A percentile compares a stretch with the other conserved stretches of the same genome.
phyloP scores from a whole-genome alignment of 2,329 filamentous ascomycete species.

The Tolypocladium nubicola region DNA sequence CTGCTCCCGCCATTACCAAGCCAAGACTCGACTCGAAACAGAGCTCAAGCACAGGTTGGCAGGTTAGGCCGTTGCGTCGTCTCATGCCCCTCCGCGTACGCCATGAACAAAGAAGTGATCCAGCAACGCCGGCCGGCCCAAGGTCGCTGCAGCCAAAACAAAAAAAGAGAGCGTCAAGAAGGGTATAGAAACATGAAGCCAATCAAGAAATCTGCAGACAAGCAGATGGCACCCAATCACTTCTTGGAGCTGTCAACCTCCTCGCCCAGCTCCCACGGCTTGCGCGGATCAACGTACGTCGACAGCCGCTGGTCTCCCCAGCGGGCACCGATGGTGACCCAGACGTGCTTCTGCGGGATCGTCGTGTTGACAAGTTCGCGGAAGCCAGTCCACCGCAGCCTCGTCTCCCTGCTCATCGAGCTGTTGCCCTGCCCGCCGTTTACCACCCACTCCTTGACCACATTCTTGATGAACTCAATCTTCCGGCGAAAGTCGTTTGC shows the following conservation, averaged over 20 bases:
- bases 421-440: constrained; percentile 62
- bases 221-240: constrained; percentile 8
- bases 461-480: constrained; percentile 58
- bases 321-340: constrained; percentile 57
- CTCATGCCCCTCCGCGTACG: constrained; percentile 5
- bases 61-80: constrained; percentile 2
- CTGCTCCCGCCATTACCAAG: not conserved
- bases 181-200: constrained; percentile 2
- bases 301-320: constrained; percentile 46
- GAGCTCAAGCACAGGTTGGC: not conserved
- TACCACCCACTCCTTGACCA: constrained; percentile 60
- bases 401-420: constrained; percentile 41
- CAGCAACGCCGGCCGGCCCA: constrained; percentile 5
- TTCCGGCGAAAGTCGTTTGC: constrained; percentile 67
- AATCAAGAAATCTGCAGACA: constrained; percentile 9
- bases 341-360: constrained; percentile 51
- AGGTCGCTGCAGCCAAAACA: constrained; percentile 3
- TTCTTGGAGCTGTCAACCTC: constrained; percentile 34
- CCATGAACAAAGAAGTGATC: constrained; percentile 5
- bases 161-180: not conserved
- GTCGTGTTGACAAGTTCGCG: constrained; percentile 43
- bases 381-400: constrained; percentile 48
- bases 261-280: constrained; percentile 40
- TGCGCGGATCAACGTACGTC: constrained; percentile 43
- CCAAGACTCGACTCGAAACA: not conserved